These are phyloP conservation scores for Spathaspora sp. DNA, from an alignment of 805 yeast species.

Conservation along the genomic window DNA sequence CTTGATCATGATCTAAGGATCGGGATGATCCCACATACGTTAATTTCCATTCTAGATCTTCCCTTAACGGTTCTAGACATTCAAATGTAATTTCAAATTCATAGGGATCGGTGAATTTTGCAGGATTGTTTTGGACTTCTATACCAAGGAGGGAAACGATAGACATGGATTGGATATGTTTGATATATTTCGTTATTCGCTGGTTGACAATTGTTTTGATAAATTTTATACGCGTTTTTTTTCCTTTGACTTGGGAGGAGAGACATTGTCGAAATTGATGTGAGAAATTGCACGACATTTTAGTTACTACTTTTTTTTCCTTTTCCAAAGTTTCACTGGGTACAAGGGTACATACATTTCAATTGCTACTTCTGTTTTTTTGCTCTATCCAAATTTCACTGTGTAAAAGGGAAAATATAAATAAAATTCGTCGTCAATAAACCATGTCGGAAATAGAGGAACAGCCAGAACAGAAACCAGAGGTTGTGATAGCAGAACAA, in stretches of 20 bases:
- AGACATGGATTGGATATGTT: conserved; percentile 54
- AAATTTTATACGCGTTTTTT: background rate
- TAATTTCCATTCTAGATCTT: conserved; percentile 95
- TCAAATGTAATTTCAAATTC: conserved; percentile 97
- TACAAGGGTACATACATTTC: no score
- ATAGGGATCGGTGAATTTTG: conserved; percentile 87
- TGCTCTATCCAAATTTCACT: no score
- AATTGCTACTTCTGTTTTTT: no score
- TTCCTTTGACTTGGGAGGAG: background rate
- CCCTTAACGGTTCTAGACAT: conserved; percentile 86
- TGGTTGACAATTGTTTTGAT: background rate
- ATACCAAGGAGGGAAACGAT: conserved; percentile 90
- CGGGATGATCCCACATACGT: conserved; percentile 96
- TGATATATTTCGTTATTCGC: background rate
- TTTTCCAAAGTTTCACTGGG: background rate
- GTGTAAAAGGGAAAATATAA: no score
- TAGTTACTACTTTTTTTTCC: background rate
- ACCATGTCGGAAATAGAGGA: background rate
- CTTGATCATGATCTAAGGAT: conserved; percentile 94
- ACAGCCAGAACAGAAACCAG: conserved; percentile 2
- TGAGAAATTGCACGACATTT: background rate
- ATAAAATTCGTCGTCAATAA: no score
- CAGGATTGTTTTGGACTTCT: conserved; percentile 91
- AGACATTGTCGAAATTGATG: background rate
- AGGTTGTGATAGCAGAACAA: conserved; percentile 8